These are phyloP conservation scores for Dicorynia guianensis DNA, from an alignment of 306 rosid genomes.

Conservation along the genomic window DNA sequence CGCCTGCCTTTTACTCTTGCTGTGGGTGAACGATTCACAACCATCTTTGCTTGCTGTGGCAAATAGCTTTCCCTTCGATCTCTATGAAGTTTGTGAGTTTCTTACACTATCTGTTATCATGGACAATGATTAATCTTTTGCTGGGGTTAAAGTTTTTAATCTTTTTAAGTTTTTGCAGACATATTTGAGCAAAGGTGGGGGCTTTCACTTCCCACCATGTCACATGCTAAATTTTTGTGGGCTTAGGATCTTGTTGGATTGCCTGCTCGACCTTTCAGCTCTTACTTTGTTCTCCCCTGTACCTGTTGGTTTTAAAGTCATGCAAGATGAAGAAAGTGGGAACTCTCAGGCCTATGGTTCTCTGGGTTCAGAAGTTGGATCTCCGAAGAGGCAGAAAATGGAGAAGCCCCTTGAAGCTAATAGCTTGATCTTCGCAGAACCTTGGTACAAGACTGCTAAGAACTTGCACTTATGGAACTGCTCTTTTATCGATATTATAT, in stretches of 20 bases:
- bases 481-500: conserved; percentile 70
- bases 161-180: conserved; percentile 44
- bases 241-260: conserved; percentile 76
- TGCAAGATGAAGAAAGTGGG: conserved; percentile 35
- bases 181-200: conserved; percentile 84
- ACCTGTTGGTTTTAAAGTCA: conserved; percentile 48
- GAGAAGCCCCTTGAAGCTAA: conserved; percentile 57
- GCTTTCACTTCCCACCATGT: conserved; percentile 81
- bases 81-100: conserved; percentile 57
- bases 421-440: conserved; percentile 67
- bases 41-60: not conserved
- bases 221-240: conserved; percentile 79
- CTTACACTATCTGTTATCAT: not conserved
- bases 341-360: conserved; percentile 30
- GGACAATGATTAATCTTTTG: not conserved
- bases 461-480: conserved; percentile 69
- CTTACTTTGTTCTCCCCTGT: conserved; percentile 80
- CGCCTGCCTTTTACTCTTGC: not conserved
- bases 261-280: conserved; percentile 83
- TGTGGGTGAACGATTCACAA: too few species aligned
- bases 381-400: conserved; percentile 53
- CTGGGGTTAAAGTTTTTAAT: conserved; percentile 4
- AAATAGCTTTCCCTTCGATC: conserved; percentile 16
- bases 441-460: conserved; percentile 79
- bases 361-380: conserved; percentile 37